These are phyloP conservation scores for Paxillus involutus DNA, from an alignment of 768 basidiomycete genomes.

Conservation along the genomic window DNA sequence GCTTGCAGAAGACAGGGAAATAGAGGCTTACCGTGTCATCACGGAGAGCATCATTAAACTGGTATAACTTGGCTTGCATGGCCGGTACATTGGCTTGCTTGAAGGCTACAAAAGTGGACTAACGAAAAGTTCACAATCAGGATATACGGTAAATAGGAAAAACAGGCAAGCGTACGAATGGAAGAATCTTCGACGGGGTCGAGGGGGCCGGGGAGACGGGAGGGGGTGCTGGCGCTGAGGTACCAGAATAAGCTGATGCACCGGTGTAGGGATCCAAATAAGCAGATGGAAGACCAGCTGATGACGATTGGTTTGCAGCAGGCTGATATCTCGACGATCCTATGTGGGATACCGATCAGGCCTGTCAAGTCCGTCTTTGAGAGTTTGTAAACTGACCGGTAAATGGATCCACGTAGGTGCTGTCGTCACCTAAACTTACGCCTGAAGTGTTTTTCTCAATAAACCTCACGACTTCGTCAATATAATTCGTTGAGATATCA, in stretches of 20 bases:
- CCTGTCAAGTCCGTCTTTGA: neutral
- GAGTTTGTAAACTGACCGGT: conserved; percentile 55
- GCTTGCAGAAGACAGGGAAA: neutral
- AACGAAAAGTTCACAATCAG: conserved; percentile 1
- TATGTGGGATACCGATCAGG: conserved; percentile 15
- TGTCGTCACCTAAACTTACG: conserved; percentile 62
- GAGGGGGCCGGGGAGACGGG: conserved; percentile 28
- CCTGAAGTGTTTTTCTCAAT: conserved; percentile 91
- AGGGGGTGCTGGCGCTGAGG: conserved; percentile 36
- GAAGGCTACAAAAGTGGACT: conserved; percentile 74
- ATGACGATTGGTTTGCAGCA: conserved; percentile 32
- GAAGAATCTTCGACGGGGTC: conserved; percentile 43
- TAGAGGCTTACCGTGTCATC: conserved; percentile 61
- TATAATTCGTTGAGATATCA: conserved; percentile 77
- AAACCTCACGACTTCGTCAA: conserved; percentile 89
- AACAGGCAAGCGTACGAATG: conserved; percentile 42
- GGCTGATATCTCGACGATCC: conserved; percentile 68
- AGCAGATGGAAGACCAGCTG: conserved; percentile 34
- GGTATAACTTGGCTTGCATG: conserved; percentile 75
- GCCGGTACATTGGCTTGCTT: conserved; percentile 80
- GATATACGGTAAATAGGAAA: neutral
- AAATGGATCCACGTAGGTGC: conserved; percentile 81
- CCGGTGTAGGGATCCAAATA: conserved; percentile 75
- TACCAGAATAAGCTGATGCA: conserved; percentile 56
- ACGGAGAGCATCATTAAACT: conserved; percentile 68